These are phyloP conservation scores for Porphyrellus cyaneotinctus DNA, from an alignment of 768 basidiomycete species.

Conservation along the genomic window DNA sequence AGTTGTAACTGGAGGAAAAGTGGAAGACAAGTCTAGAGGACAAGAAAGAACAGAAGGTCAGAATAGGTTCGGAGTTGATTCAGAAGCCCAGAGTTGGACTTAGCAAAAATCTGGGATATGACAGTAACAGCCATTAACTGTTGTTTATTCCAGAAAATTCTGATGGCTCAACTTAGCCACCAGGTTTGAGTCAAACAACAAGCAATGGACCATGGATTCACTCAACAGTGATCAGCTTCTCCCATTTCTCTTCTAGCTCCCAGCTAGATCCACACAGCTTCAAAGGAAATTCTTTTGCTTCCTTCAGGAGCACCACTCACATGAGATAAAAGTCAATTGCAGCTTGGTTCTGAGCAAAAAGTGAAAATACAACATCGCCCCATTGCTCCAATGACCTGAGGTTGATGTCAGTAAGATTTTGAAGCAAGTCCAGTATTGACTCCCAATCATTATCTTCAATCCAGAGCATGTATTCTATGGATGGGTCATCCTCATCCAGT, in stretches of 20 bases:
- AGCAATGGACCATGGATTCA: background rate
- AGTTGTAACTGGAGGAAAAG: too few relatives aligned
- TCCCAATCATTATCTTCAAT: background rate
- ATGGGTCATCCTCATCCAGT: background rate
- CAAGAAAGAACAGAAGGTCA: too few relatives aligned
- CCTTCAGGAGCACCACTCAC: constrained; percentile 25
- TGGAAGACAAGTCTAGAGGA: too few relatives aligned
- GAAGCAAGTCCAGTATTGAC: background rate
- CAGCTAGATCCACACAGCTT: constrained; percentile 31
- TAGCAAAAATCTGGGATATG: too few relatives aligned
- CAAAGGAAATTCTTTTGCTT: constrained; percentile 20
- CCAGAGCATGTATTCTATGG: background rate
- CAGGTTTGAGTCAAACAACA: background rate
- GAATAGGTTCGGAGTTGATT: too few relatives aligned
- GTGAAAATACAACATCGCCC: too few relatives aligned
- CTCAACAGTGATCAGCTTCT: constrained; percentile 5
- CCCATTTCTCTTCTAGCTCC: background rate
- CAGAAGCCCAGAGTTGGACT: too few relatives aligned
- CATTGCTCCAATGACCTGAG: background rate
- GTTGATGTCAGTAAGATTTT: background rate
- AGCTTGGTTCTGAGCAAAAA: too few relatives aligned
- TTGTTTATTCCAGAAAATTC: constrained; percentile 42
- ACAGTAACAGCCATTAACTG: too few relatives aligned
- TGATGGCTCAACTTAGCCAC: background rate
- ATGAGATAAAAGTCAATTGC: constrained; percentile 19